Evolutionary conservation across 2,329 filamentous ascomycete genomes (phyloP).

Genomic region (Botrytis medusae): DNA sequence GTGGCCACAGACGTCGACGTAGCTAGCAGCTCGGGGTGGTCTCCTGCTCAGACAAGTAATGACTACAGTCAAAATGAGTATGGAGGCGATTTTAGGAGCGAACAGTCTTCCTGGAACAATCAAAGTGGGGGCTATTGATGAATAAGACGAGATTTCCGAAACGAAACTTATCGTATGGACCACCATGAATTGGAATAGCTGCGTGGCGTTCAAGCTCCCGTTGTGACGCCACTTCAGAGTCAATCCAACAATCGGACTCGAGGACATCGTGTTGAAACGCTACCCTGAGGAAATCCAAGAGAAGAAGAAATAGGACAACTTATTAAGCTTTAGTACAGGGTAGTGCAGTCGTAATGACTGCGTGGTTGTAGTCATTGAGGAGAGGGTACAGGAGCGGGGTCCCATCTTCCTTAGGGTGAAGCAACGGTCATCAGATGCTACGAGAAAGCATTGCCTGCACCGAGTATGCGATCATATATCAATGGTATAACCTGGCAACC

Average conservation of each 20-base stretch:
- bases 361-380: not conserved
- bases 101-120: constrained; percentile 10
- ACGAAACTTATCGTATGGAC: not conserved
- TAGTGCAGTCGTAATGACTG: not conserved
- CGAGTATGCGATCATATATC: not conserved
- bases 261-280: not conserved
- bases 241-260: not conserved
- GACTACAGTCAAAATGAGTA: constrained; percentile 10
- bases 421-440: not conserved
- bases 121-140: not conserved
- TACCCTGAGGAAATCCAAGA: not conserved
- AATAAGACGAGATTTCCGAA: not conserved
- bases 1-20: constrained; percentile 21
- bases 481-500: not conserved
- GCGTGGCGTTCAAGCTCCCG: not conserved
- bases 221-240: not conserved
- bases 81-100: constrained; percentile 14
- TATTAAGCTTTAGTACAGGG: too few species aligned
- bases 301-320: not conserved
- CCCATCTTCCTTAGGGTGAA: not conserved
- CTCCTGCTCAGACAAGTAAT: constrained; percentile 10
- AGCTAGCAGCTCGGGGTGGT: constrained; percentile 23
- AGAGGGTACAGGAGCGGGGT: not conserved
- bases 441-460: not conserved
- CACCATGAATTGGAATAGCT: not conserved